These are phyloP conservation scores for Xanthoconium stramineum DNA, from an alignment of 768 basidiomycete genomes.

Conservation along the genomic window DNA sequence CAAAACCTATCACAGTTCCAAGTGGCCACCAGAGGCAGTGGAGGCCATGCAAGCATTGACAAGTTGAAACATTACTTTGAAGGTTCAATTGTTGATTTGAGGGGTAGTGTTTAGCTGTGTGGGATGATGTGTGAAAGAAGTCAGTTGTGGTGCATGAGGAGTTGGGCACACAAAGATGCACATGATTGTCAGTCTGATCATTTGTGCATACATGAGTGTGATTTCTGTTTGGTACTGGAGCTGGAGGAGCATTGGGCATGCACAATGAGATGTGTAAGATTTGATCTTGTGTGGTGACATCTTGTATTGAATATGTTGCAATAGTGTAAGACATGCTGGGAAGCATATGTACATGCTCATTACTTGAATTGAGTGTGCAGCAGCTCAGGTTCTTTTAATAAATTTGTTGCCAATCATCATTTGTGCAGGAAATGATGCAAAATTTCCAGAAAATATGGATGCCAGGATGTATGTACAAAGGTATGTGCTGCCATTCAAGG, in stretches of 20 bases:
- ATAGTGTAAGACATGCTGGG: constrained; percentile 57
- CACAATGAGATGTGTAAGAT: too few species aligned
- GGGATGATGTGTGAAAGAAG: too few species aligned
- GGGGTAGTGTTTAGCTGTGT: constrained; percentile 47
- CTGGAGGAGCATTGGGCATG: constrained; percentile 36
- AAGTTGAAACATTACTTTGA: constrained; percentile 44
- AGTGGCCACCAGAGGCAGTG: neutral
- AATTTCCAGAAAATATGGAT: constrained; percentile 46
- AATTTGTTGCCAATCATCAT: constrained; percentile 51
- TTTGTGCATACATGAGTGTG: too few species aligned
- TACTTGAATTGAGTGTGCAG: rapidly evolving
- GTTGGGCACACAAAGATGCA: constrained; percentile 40
- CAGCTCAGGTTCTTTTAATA: constrained; percentile 18
- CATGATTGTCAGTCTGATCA: constrained; percentile 56
- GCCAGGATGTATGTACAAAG: constrained; percentile 47
- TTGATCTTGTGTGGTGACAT: constrained; percentile 18
- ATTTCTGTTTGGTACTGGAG: too few species aligned
- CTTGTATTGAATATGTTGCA: neutral
- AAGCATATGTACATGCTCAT: constrained; percentile 45
- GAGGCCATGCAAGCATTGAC: constrained; percentile 42
- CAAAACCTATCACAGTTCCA: constrained; percentile 47
- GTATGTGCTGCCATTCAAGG: neutral
- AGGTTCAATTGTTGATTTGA: constrained; percentile 42
- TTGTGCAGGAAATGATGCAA: constrained; percentile 54
- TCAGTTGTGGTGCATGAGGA: constrained; percentile 46